These are phyloP conservation scores for Paxillus ammoniavirescens DNA, from an alignment of 768 basidiomycete genomes.

Conservation along the genomic window DNA sequence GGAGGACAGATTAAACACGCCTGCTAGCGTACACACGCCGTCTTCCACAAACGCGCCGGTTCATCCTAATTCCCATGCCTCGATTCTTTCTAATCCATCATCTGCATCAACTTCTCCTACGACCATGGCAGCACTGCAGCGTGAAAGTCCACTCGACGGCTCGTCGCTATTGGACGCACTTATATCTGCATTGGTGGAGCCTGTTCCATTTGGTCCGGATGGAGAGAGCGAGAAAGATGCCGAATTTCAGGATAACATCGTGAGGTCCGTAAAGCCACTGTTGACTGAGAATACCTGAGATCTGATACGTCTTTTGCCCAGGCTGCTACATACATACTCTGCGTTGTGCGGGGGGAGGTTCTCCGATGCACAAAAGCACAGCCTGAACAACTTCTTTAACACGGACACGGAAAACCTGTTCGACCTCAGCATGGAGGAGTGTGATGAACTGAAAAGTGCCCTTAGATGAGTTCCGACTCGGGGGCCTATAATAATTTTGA, in stretches of 20 bases:
- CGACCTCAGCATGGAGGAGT: conserved; percentile 29
- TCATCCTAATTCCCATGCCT: conserved; percentile 74
- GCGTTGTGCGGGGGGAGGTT: conserved; percentile 39
- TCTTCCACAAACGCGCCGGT: conserved; percentile 36
- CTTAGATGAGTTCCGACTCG: conserved; percentile 15
- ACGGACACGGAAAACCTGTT: conserved; percentile 22
- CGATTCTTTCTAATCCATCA: conserved; percentile 53
- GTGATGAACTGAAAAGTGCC: conserved; percentile 18
- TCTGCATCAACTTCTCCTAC: conserved; percentile 49
- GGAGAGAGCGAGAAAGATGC: conserved; percentile 61
- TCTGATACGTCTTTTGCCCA: conserved; percentile 17
- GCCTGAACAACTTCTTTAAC: conserved; percentile 28
- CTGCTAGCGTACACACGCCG: conserved; percentile 20
- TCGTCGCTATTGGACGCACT: conserved; percentile 45
- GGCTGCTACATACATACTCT: conserved; percentile 53
- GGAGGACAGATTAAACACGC: conserved; percentile 3
- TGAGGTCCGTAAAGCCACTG: conserved; percentile 39
- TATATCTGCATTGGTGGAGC: conserved; percentile 50
- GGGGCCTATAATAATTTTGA: too few species aligned
- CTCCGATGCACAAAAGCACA: conserved; percentile 28
- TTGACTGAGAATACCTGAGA: not conserved
- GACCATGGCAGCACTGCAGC: conserved; percentile 47
- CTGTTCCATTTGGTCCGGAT: conserved; percentile 64
- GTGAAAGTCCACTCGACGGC: conserved; percentile 29
- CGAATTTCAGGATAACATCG: conserved; percentile 65